phyloP scores from a whole-genome alignment of 1,284 basidiomycete genomes.

The Erythrobasidium hasegawianum region DNA sequence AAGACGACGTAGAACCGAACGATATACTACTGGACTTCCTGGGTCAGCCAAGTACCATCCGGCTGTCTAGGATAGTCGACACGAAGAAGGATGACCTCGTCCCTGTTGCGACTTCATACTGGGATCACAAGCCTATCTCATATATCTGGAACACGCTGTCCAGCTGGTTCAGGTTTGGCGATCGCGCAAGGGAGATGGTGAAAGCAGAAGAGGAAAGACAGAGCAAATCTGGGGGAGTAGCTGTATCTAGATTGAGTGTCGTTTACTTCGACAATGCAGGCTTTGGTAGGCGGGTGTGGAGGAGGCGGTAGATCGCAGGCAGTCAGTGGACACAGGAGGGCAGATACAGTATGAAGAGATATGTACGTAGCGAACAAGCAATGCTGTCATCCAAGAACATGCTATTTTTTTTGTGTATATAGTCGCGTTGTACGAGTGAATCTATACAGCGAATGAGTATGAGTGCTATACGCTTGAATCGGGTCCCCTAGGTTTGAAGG shows the following conservation, averaged over 20 bases:
- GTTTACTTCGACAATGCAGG: not conserved
- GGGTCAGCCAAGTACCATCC: not conserved
- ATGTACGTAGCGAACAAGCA: not conserved
- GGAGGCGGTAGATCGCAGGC: not conserved
- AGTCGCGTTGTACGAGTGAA: not conserved
- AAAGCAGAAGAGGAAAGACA: no score
- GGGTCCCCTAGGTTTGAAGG: no score
- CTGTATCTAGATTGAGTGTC: not conserved
- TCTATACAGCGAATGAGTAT: not conserved
- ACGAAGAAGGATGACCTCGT: not conserved
- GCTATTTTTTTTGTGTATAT: not conserved
- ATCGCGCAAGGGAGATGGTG: not conserved
- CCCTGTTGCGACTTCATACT: not conserved
- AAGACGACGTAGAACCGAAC: not conserved
- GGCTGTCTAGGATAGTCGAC: not conserved
- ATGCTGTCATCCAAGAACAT: not conserved
- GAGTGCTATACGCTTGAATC: no score
- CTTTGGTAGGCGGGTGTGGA: not conserved
- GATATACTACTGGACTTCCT: constrained; percentile 2
- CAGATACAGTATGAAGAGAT: not conserved
- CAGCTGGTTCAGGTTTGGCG: not conserved
- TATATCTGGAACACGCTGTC: not conserved
- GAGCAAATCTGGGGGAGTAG: not conserved
- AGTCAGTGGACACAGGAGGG: not conserved
- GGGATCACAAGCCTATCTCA: not conserved